A percentile compares a stretch with the other conserved stretches of the same genome.
Conservation (phyloP, 75 land plant genomes). For the Cryptomeria japonica region DNA sequence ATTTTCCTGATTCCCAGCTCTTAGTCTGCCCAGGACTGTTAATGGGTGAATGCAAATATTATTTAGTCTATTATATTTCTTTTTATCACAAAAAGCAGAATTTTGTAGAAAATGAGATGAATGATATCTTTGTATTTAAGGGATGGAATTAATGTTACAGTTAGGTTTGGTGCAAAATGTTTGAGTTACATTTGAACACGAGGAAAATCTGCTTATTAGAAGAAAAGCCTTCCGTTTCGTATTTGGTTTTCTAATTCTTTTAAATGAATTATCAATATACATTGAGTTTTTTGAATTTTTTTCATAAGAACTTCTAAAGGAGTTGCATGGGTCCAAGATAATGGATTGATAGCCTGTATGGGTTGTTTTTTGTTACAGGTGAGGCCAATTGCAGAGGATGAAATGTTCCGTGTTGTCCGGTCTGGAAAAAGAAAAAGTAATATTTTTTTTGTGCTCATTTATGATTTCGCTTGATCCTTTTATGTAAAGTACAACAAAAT, state of each 20-base stretch:
- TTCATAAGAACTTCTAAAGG: neutral
- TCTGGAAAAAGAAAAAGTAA: constrained; percentile 96
- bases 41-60: neutral
- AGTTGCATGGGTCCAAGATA: neutral
- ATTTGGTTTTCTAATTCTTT: neutral
- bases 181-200: neutral
- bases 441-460: constrained; percentile 19
- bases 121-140: neutral
- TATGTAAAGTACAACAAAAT: too few relatives aligned
- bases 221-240: neutral
- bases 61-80: too few relatives aligned
- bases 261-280: neutral
- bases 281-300: neutral
- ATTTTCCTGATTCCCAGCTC: neutral
- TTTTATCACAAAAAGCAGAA: neutral
- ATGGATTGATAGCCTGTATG: neutral
- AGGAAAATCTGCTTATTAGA: neutral
- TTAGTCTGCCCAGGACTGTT: neutral
- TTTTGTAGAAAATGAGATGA: neutral
- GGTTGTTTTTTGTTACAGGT: constrained; percentile 60
- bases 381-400: constrained; percentile 97
- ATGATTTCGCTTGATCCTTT: constrained; percentile 10
- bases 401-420: constrained; percentile 90
- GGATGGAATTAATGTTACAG: neutral
- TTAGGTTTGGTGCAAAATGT: neutral